These are phyloP conservation scores for Globisporangium paddicum DNA, from an alignment of 352 stramenopile species.

Conservation along the genomic window DNA sequence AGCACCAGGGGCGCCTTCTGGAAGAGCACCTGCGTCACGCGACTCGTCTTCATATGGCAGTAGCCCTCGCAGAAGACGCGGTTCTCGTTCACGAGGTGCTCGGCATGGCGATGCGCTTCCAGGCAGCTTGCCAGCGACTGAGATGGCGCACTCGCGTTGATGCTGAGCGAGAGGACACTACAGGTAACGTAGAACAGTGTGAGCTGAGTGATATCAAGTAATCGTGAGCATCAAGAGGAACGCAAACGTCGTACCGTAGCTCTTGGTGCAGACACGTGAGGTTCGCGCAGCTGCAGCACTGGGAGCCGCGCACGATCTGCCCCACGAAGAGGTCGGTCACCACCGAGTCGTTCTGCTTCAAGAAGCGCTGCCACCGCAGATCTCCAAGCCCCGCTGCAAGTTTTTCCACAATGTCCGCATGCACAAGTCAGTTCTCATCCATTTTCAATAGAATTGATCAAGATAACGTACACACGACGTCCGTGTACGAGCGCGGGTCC, in stretches of 20 bases:
- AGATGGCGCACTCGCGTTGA: slow-evolving; percentile 28
- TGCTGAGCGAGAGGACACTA: slow-evolving; percentile 61
- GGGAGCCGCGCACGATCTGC: slow-evolving; percentile 73
- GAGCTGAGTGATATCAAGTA: too few species aligned
- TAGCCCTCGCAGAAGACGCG: slow-evolving; percentile 64
- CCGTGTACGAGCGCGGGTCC: slow-evolving; percentile 49
- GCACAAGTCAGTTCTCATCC: neutral
- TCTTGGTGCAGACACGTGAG: slow-evolving; percentile 74
- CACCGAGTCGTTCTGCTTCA: slow-evolving; percentile 55
- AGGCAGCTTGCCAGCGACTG: slow-evolving; percentile 56
- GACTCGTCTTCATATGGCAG: slow-evolving; percentile 63
- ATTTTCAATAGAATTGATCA: neutral
- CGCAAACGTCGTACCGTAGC: slow-evolving; percentile 25
- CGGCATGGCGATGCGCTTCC: slow-evolving; percentile 40
- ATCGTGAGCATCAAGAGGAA: too few species aligned
- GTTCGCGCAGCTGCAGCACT: slow-evolving; percentile 68
- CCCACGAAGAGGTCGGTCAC: slow-evolving; percentile 68
- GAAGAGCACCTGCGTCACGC: slow-evolving; percentile 66
- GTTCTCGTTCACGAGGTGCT: slow-evolving; percentile 61
- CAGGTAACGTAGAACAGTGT: too few species aligned
- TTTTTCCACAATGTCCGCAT: neutral
- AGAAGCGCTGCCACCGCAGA: slow-evolving; percentile 51
- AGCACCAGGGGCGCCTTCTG: slow-evolving; percentile 49
- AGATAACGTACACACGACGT: slow-evolving; percentile 46
- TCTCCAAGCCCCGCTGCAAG: slow-evolving; percentile 50